phyloP scores from a whole-genome alignment of 2,329 filamentous ascomycete species.

The Claviceps monticola region DNA sequence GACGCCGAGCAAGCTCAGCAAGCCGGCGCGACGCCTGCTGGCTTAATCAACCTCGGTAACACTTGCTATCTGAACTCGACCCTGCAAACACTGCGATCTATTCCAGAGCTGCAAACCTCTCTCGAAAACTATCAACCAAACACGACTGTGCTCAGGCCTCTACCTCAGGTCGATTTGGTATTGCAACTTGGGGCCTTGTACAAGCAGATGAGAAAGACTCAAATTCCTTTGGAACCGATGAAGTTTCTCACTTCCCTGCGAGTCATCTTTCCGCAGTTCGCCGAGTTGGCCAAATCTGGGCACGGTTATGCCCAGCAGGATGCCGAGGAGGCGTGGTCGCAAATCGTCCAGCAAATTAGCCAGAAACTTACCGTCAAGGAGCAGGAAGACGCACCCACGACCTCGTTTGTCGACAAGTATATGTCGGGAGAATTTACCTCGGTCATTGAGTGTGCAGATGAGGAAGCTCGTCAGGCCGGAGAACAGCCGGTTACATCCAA shows the following conservation, averaged over 20 bases:
- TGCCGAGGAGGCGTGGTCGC: constrained; percentile 95
- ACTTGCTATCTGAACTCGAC: constrained; percentile 98
- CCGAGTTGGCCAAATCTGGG: constrained; percentile 70
- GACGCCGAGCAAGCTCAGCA: constrained; percentile 78
- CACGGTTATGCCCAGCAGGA: constrained; percentile 93
- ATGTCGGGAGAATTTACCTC: constrained; percentile 73
- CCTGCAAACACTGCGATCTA: constrained; percentile 74
- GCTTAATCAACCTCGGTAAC: constrained; percentile 85
- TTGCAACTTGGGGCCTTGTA: constrained; percentile 70
- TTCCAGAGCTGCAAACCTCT: constrained; percentile 80
- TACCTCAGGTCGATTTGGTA: constrained; percentile 52
- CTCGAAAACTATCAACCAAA: constrained; percentile 43
- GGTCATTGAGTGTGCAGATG: constrained; percentile 70
- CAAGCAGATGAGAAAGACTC: constrained; percentile 78
- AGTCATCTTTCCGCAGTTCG: constrained; percentile 77
- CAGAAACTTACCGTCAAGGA: constrained; percentile 60
- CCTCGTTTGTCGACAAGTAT: constrained; percentile 80
- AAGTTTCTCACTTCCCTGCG: constrained; percentile 73
- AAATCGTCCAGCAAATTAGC: constrained; percentile 74
- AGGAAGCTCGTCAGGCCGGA: constrained; percentile 57
- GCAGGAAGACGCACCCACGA: constrained; percentile 30
- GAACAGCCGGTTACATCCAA: constrained; percentile 54
- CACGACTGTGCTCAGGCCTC: constrained; percentile 26
- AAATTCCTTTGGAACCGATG: constrained; percentile 71
- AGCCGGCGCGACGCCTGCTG: constrained; percentile 74